Base-by-base conservation (phyloP, 148 eudicot genomes). In the Nepenthes mirabilis region DNA sequence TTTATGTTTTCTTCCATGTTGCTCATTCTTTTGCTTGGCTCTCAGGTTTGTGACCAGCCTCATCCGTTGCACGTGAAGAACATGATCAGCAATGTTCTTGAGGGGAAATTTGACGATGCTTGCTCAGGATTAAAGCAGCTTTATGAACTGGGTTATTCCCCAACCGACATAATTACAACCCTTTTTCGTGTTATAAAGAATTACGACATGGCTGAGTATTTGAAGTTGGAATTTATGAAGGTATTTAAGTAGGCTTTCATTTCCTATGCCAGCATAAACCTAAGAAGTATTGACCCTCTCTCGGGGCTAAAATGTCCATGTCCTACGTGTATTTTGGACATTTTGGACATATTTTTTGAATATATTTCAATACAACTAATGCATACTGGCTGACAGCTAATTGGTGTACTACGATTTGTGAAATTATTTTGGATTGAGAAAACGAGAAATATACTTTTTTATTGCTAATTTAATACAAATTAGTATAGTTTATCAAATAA, bases 191-290 rank as follows among this genome's bases (percentile, higher is more conserved):
- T 93, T 43, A 85, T 93, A 55, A 93, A 93, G 72, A 93, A 93
- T 64, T 88, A 88, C 65, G 98, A 93, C 61, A 88, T 93, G 96
- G 80, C 98, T 43, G 98, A 93, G 79, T 93, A 82, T 74, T 47
- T 93, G 77, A 93, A 93, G 77, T 58, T 93, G 82, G 98, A 93
- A 62, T 93, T 93, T 65, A 88, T 93, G 98, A 93, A 93, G 94
- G 98, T 83, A 71, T 49, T 13, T 11, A 40, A 40, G 6, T 40
- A 23, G 45, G 45, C 45, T 40, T 40, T 3, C 4, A 40, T 40
- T 40, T 8, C 45, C 45, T 40, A 8, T 40, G 45, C 45, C 8
- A 40, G 23, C 23, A 23, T 23, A 23, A 23, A 23, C 23, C 23
- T 23, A 23, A 23, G 23, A 23, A 23, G 23, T 23, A 23, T 23